Base-by-base conservation (phyloP, 306 rosid genomes). In the Begonia loranthoides region DNA sequence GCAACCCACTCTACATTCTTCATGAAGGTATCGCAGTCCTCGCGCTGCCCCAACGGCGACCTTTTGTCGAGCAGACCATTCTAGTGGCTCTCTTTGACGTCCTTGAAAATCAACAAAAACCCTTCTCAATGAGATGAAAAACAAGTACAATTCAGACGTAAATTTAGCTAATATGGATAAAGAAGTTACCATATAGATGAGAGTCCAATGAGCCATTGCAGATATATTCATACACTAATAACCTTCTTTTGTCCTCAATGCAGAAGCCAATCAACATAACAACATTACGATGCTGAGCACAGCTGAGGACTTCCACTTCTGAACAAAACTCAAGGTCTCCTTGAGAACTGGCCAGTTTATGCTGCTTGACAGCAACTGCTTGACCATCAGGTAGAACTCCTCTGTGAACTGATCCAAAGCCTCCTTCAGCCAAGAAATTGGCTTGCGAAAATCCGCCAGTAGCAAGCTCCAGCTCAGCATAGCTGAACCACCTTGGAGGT, bases 1-100 rank as follows among this genome's bases (percentile, higher is more conserved):
- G 72, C 99, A 92, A 60, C 99, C 99, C 15, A 92, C 99, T 73
- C 99, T 73, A 66, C 99, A 92, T 70, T 92, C 99, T 75, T 92
- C 96, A 33, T 92, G 99, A 61, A 92, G 95, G 78, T 92, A 92
- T 59, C 99, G 77, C 58, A 92, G 67, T 21, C 96, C 99, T 19
- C 96, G 74, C 60, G 99, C 99, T 45, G 96, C 99, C 61, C 99
- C 99, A 15, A 86, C 88, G 0, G 99, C 96, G 61, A 92, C 55
- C 65, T 86, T 92, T 58, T 92, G 99, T 44, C 99, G 55, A 5
- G 99, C 86, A 53, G 96, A 75, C 99, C 99, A 92, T 57, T 80
- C 93, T 54, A 92, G 70, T 15, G 92, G 87, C 59, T 78, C 75
- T 39, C 61, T 61, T 48, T 76, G 83, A 49, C 73, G 72, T 67